Evolutionary conservation across 1,139 yeast genomes (phyloP), one percentile per base, ranked within the genome.

Genomic region (Suzukiozyma palmioleophila): DNA sequence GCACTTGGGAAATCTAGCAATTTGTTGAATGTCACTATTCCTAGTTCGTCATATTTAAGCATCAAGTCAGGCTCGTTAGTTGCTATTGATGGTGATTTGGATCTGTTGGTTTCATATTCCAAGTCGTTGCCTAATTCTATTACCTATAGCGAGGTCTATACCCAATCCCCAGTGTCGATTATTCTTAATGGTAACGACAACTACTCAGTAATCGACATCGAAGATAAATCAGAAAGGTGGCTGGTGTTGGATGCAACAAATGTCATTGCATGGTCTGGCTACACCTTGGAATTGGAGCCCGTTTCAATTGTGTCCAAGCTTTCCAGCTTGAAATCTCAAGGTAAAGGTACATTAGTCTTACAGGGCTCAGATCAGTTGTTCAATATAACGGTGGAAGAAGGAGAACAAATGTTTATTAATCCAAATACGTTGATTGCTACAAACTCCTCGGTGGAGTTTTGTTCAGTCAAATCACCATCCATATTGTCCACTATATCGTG

Each of bases 251-350:
- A 60, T 15, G 56, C 57, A 35, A 54, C 59, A 7, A 53, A 55
- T 39, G 43, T 75, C 15, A 55, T 71, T 12, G 77, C 77, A 2
- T 75, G 79, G 79, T 57, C 70, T 1, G 77, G 77, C 0, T 58
- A 59, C 35, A 59, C 64, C 39, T 43, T 69, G 12, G 47, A 54
- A 16, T 38, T 72, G 14, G 38, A 38, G n/a, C 48, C 56, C 4
- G 33, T 35, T 8, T 36, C 42, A 10, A 38, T 50, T 5, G 43
- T 62, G n/a, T 46, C 48, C 7, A 54, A 49, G 21, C 50, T 44
- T 40, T 47, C 47, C 3, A 54, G 66, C 33, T 41, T 57, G 8
- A 35, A 47, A 28, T 51, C 63, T 3, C 26, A 35, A 9, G 78
- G 78, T 0, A 55, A 56, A 16, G 79, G 78, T 0, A 49, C 45